phyloP scores from a whole-genome alignment of 306 rosid genomes.

The Casuarina equisetifolia region DNA sequence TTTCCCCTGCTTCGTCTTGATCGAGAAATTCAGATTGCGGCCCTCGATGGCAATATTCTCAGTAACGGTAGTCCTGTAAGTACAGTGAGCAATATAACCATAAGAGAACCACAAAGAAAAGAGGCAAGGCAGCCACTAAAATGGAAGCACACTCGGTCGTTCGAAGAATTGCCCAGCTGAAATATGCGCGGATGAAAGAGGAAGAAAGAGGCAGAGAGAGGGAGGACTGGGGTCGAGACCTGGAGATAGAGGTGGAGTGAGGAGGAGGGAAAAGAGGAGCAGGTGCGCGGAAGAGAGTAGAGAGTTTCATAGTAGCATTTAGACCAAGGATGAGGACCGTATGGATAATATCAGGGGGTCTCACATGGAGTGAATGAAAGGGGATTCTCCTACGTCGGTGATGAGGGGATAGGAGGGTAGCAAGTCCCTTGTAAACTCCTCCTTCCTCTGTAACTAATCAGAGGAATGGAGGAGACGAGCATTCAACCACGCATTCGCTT shows the following conservation, averaged over 20 bases:
- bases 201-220: neutral
- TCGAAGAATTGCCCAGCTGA: conserved; percentile 38
- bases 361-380: too few species aligned
- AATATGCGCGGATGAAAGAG: neutral
- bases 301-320: conserved; percentile 37
- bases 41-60: conserved; percentile 63
- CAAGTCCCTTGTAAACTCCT: too few species aligned
- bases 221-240: neutral
- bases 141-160: neutral
- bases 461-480: too few species aligned
- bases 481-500: too few species aligned
- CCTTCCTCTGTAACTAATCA: too few species aligned
- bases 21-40: conserved; percentile 56
- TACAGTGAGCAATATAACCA: neutral
- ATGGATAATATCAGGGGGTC: too few species aligned
- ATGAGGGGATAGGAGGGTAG: too few species aligned
- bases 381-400: too few species aligned
- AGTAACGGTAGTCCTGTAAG: conserved; percentile 37
- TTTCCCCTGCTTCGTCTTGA: conserved; percentile 46
- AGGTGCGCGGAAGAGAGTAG: conserved; percentile 31
- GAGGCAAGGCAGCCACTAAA: neutral
- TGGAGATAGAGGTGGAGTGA: conserved; percentile 28
- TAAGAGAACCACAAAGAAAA: neutral
- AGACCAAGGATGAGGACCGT: neutral
- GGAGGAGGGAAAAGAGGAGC: conserved; percentile 40